Percentiles rank a stretch among this genome's conserved stretches.
These are phyloP conservation scores for Borovskyia barvae DNA, from an alignment of 208 protist species.

Conservation along the genomic window DNA sequence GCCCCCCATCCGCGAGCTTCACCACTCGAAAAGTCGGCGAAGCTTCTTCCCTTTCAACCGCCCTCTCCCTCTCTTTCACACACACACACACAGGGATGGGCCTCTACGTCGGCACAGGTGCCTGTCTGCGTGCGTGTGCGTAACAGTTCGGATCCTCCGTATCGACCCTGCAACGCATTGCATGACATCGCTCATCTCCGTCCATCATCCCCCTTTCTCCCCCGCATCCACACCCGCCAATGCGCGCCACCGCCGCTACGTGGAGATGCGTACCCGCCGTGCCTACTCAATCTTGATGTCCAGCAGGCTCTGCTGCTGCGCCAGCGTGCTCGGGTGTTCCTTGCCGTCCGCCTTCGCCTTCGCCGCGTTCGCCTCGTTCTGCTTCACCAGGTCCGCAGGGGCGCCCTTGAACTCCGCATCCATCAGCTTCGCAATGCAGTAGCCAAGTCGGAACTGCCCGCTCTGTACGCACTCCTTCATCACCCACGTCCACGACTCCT, in stretches of 20 bases:
- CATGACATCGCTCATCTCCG: no score
- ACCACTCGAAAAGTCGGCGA: no score
- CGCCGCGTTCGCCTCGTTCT: slow-evolving; percentile 78
- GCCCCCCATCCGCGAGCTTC: no score
- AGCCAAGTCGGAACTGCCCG: slow-evolving; percentile 82
- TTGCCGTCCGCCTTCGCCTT: slow-evolving; percentile 85
- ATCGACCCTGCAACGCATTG: no score
- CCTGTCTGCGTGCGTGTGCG: no score
- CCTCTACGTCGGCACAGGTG: no score
- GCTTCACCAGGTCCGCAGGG: slow-evolving; percentile 69
- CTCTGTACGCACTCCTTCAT: slow-evolving; percentile 84
- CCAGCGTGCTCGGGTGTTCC: slow-evolving; percentile 70
- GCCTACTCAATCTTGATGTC: slow-evolving; percentile 88
- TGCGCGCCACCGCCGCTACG: neutral
- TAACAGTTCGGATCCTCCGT: no score
- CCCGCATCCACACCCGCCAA: no score
- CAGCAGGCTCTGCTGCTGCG: slow-evolving; percentile 71
- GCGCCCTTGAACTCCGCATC: slow-evolving; percentile 79
- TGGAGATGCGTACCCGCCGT: slow-evolving; percentile 2
- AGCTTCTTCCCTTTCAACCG: no score
- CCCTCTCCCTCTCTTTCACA: no score
- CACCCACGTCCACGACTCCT: slow-evolving; percentile 85
- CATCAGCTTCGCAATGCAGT: slow-evolving; percentile 74
- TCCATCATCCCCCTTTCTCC: no score
- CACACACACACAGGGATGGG: no score